Base-by-base conservation (phyloP, 257 asterid species). In the Solanum gandarillasii region DNA sequence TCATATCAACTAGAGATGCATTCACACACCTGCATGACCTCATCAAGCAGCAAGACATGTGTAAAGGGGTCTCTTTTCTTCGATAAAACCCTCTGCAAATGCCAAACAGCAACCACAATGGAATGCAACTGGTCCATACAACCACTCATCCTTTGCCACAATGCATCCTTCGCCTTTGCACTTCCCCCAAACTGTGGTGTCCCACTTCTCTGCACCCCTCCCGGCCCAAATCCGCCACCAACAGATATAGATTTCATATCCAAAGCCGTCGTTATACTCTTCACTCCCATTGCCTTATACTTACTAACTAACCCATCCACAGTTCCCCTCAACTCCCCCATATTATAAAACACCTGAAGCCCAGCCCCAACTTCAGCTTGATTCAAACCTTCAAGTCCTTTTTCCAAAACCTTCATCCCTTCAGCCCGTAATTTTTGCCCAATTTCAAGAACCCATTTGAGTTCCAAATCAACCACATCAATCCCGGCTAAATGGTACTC, bases 21-120 rank as follows among this genome's bases (percentile, higher is more conserved):
- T 27, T 38, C 39, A 83, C 91, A 76, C 67, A 95, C 99, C 98
- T 93, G 93, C 93, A 95, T 94, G 88, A 96, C 98, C 91, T 96
- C 99, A 85, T 97, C 99, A 35, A 97, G 94, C 93, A 97, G 92
- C 78, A 97, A 89, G 87, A 95, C 98, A 90, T 96, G 99, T 4
- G 99, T 95, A 90, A 97, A 97, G 7, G 99, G 99, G 87, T 97
- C 99, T 84, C 97, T 91, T 93, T 97, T 97, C 98, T 97, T 97
- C 16, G 98, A 94, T 92, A 96, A 90, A 87, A 97, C 99, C 88
- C 99, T 94, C 93, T 97, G 99, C 93, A 97, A 94, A 90, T 97
- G 99, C 99, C 99, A 97, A 91, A 97, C 93, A 16, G 96, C 96
- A 38, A 96, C 95, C 88, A 97, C 92, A 85, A 92, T 90, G 7